Conservation (phyloP, 2,329 filamentous ascomycete genomes). For the Incumbomyces delicatus region DNA sequence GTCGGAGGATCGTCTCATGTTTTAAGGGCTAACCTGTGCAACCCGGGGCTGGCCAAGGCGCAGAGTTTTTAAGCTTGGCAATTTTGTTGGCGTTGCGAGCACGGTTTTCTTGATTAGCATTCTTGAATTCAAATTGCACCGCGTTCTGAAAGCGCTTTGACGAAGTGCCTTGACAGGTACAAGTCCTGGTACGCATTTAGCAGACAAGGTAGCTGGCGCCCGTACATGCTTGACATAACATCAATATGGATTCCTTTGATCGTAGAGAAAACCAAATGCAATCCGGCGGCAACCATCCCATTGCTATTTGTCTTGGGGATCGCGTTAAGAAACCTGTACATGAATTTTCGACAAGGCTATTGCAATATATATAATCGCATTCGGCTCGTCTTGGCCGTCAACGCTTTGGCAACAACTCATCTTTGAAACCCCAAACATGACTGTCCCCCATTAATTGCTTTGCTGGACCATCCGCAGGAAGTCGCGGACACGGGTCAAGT, state of each 20-base stretch:
- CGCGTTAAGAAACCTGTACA: neutral
- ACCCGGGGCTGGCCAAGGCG: neutral
- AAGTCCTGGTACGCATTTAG: no score
- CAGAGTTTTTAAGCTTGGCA: neutral
- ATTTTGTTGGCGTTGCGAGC: neutral
- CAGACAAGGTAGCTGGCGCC: no score
- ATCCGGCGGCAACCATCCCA: no score
- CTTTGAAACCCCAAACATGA: neutral
- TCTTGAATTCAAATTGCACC: neutral
- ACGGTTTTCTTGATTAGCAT: neutral
- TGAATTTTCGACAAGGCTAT: neutral
- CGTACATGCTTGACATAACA: no score
- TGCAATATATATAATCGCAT: no score
- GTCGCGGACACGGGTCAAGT: conserved; percentile 65
- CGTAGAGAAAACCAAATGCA: no score
- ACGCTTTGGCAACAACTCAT: neutral
- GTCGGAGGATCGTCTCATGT: conserved; percentile 1
- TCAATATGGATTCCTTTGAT: no score
- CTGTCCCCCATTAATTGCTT: neutral
- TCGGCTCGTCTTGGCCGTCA: neutral
- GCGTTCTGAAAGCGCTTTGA: neutral
- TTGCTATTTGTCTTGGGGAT: no score
- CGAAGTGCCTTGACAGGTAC: neutral
- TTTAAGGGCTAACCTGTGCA: neutral
- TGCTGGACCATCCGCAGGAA: conserved; percentile 68